Conservation (phyloP, 768 basidiomycete species). For the Dioszegia crocea region DNA sequence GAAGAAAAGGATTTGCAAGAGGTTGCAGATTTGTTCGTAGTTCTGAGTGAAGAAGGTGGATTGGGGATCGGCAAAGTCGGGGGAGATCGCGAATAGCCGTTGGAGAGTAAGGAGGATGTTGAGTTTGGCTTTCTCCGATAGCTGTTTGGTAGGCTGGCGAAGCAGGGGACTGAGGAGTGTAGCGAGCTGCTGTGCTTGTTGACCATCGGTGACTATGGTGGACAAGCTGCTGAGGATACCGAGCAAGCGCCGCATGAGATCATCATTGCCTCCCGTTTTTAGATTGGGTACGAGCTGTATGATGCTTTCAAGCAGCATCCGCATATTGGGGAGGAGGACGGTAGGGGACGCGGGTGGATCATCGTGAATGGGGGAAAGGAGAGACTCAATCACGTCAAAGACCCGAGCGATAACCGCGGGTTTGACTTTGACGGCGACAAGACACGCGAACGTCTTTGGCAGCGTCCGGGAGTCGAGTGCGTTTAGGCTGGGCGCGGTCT, state of each 20-base stretch:
- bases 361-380: slow-evolving; percentile 43
- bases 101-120: slow-evolving; percentile 68
- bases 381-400: slow-evolving; percentile 75
- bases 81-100: slow-evolving; percentile 62
- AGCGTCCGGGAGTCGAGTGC: slow-evolving; percentile 65
- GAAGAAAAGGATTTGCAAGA: slow-evolving; percentile 73
- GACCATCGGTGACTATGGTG: slow-evolving; percentile 63
- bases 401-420: slow-evolving; percentile 72
- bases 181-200: slow-evolving; percentile 70
- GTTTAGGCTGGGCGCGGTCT: slow-evolving; percentile 64
- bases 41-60: slow-evolving; percentile 36
- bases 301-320: slow-evolving; percentile 64
- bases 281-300: slow-evolving; percentile 64
- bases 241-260: slow-evolving; percentile 75
- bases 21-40: slow-evolving; percentile 59
- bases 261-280: slow-evolving; percentile 52
- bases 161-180: slow-evolving; percentile 72
- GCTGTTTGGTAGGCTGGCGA: slow-evolving; percentile 66
- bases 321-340: slow-evolving; percentile 60
- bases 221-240: slow-evolving; percentile 73
- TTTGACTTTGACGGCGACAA: slow-evolving; percentile 79
- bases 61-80: slow-evolving; percentile 40
- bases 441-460: slow-evolving; percentile 73
- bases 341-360: slow-evolving; percentile 14
- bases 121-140: slow-evolving; percentile 81